A percentile compares a stretch with the other conserved stretches of the same genome.
Conservation (phyloP, 2,329 filamentous ascomycete species). For the Colletotrichum tropicicola region DNA sequence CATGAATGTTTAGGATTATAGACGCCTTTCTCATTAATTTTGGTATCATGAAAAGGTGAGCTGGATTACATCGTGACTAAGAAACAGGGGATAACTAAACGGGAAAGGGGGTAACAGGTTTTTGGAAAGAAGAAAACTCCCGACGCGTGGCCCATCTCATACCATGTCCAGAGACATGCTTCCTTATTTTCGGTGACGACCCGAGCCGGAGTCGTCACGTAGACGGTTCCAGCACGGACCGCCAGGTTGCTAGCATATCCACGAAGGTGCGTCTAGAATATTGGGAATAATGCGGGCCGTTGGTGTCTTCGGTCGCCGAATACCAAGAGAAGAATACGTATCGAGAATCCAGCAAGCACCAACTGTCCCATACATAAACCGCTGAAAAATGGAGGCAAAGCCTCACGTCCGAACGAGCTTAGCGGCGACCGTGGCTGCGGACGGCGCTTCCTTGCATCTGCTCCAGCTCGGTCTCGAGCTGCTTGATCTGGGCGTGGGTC, state of each 20-base stretch:
- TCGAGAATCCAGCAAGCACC: slow-evolving; percentile 33
- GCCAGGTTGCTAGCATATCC: slow-evolving; percentile 22
- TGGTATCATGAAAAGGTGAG: slow-evolving; percentile 59
- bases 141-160: slow-evolving; percentile 17
- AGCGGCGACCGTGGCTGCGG: slow-evolving; percentile 92
- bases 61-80: slow-evolving; percentile 53
- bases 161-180: background rate
- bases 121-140: slow-evolving; percentile 31
- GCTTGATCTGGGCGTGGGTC: slow-evolving; percentile 94
- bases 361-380: slow-evolving; percentile 34
- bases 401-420: slow-evolving; percentile 44
- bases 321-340: slow-evolving; percentile 27
- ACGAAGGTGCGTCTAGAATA: slow-evolving; percentile 4
- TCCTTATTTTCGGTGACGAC: background rate
- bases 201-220: background rate
- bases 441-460: slow-evolving; percentile 89
- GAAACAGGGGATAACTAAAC: slow-evolving; percentile 34
- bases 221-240: background rate
- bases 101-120: slow-evolving; percentile 28
- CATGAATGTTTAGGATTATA: slow-evolving; percentile 24
- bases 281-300: background rate
- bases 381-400: slow-evolving; percentile 11
- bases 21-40: slow-evolving; percentile 46
- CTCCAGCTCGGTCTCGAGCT: slow-evolving; percentile 92
- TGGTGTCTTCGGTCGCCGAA: slow-evolving; percentile 12